Conservation (phyloP, 225 moss, liverwort and hornwort species). For the Neckera pumila region DNA sequence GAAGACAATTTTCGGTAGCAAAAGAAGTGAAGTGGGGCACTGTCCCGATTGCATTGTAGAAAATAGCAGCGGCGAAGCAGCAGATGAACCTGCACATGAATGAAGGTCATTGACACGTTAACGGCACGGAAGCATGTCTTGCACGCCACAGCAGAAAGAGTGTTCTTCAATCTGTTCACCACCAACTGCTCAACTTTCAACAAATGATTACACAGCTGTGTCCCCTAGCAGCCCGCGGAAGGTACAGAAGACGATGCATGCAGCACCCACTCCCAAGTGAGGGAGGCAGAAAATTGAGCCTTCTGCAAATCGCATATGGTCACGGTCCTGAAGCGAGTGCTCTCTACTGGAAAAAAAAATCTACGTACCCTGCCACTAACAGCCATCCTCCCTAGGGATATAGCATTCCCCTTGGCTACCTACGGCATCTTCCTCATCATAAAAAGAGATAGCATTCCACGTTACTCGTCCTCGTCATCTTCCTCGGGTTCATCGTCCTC, state of each 20-base stretch:
- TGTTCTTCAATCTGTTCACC: not conserved
- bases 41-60: not conserved
- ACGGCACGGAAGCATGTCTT: not conserved
- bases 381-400: conserved; percentile 5
- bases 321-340: conserved; percentile 6
- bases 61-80: not conserved
- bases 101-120: not conserved
- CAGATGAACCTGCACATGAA: not conserved
- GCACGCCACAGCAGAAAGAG: not conserved
- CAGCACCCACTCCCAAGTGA: conserved; percentile 9
- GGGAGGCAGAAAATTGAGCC: conserved; percentile 29
- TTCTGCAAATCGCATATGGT: conserved; percentile 16
- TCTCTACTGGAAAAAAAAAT: not conserved
- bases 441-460: not conserved
- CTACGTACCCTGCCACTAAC: conserved; percentile 4
- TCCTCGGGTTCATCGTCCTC: conserved; percentile 91
- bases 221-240: not conserved
- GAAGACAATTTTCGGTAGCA: not conserved
- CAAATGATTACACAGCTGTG: conserved; percentile 13
- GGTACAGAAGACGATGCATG: not conserved
- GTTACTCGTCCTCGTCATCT: conserved; percentile 55
- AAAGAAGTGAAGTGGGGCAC: not conserved
- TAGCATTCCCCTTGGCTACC: not conserved
- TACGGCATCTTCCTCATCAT: not conserved
- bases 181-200: conserved; percentile 17